phyloP scores from a whole-genome alignment of 176 grass and related monocot genomes.

The Eragrostis curvula region DNA sequence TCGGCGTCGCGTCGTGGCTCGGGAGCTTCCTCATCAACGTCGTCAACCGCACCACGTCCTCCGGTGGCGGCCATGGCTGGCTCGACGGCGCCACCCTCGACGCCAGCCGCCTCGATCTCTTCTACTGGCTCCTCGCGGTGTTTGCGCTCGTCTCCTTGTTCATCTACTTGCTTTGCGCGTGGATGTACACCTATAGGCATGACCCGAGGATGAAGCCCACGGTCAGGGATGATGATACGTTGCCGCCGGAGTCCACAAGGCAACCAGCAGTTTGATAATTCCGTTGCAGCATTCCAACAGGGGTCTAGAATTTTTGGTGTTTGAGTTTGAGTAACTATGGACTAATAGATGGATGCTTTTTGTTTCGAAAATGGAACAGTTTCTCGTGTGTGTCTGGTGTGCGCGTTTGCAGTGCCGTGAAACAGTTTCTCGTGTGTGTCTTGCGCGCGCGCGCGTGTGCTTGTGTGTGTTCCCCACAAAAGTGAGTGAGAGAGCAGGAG shows the following conservation, averaged over 20 bases:
- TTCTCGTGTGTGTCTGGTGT: too few relatives aligned
- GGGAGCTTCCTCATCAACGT: conserved; percentile 56
- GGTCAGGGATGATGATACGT: background rate
- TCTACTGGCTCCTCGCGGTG: conserved; percentile 70
- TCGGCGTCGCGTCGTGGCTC: conserved; percentile 64
- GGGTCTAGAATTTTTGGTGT: background rate
- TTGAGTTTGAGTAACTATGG: background rate
- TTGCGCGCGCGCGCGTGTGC: too few relatives aligned
- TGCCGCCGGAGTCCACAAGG: background rate
- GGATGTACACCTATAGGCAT: conserved; percentile 60
- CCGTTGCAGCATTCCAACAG: background rate
- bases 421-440: too few relatives aligned
- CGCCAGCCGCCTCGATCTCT: conserved; percentile 56
- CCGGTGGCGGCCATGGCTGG: conserved; percentile 41
- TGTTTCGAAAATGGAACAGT: too few relatives aligned
- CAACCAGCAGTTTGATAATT: background rate
- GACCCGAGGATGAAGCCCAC: background rate
- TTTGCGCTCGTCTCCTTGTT: conserved; percentile 49
- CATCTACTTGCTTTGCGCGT: conserved; percentile 46
- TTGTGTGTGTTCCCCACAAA: too few relatives aligned
- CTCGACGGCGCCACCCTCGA: conserved; percentile 48
- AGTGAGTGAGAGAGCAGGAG: too few relatives aligned
- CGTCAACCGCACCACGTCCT: conserved; percentile 43
- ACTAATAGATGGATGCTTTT: too few relatives aligned
- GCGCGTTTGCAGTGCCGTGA: too few relatives aligned